Evolutionary conservation across 2,329 filamentous ascomycete genomes (phyloP).

Genomic region (Aureobasidium leucospermi): DNA sequence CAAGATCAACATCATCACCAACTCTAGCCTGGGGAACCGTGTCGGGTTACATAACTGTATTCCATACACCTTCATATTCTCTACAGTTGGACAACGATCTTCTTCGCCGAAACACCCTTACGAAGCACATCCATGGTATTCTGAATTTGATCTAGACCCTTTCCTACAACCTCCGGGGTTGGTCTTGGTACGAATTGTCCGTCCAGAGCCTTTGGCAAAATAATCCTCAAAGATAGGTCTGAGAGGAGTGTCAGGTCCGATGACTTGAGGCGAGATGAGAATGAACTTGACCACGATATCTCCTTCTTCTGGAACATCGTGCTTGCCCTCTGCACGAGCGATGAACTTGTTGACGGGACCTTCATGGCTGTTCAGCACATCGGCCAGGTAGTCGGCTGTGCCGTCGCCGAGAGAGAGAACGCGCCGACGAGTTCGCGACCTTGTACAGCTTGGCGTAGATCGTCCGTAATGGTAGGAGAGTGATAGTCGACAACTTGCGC

Average conservation of each 20-base stretch:
- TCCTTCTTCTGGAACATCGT: background rate
- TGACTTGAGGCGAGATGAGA: background rate
- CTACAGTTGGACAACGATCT: slow-evolving; percentile 17
- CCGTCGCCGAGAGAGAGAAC: background rate
- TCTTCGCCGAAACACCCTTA: slow-evolving; percentile 19
- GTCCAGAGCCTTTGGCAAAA: slow-evolving; percentile 31
- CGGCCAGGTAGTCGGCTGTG: background rate
- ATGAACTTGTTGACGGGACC: background rate
- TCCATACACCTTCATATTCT: no score
- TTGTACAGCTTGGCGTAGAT: slow-evolving; percentile 14
- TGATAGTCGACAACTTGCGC: slow-evolving; percentile 40
- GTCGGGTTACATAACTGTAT: no score
- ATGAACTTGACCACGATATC: background rate
- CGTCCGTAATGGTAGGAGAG: slow-evolving; percentile 26
- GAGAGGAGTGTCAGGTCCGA: background rate
- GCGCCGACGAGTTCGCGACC: background rate
- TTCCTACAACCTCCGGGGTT: slow-evolving; percentile 18
- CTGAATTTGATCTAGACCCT: slow-evolving; percentile 20
- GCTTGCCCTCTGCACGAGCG: background rate
- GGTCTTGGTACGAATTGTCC: slow-evolving; percentile 26
- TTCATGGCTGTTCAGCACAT: background rate
- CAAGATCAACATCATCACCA: no score
- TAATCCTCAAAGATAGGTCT: background rate
- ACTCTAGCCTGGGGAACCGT: no score
- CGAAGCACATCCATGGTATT: slow-evolving; percentile 15